Evolutionary conservation across 2,329 filamentous ascomycete species (phyloP).

Genomic region (Dactylellina leptospora): DNA sequence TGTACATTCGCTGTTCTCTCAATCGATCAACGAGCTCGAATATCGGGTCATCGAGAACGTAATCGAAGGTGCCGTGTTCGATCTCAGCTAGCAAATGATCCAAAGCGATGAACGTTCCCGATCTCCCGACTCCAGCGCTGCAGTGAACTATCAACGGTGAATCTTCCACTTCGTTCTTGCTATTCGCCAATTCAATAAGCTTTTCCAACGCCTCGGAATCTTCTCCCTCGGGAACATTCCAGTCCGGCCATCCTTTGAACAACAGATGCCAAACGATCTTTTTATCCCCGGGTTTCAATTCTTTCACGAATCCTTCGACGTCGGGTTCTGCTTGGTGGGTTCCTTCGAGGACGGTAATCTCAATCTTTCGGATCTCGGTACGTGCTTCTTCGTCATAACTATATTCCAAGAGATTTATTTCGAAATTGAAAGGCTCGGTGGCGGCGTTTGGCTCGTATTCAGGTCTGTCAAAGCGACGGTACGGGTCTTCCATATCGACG

Average conservation of each 20-base stretch:
- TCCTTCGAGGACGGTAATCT: conserved; percentile 65
- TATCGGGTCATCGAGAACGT: conserved; percentile 71
- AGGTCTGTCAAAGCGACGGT: conserved; percentile 69
- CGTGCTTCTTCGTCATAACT: conserved; percentile 67
- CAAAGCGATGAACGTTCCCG: conserved; percentile 94
- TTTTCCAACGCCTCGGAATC: conserved; percentile 65
- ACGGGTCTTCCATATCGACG: conserved; percentile 65
- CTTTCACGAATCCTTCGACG: conserved; percentile 25
- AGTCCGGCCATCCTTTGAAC: conserved; percentile 59
- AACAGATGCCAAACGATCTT: conserved; percentile 58
- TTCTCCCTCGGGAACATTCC: conserved; percentile 61
- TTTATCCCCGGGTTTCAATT: conserved; percentile 52
- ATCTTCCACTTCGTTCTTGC: conserved; percentile 58
- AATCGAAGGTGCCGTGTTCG: conserved; percentile 72
- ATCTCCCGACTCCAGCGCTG: conserved; percentile 91
- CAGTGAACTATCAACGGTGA: conserved; percentile 62
- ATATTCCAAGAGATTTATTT: conserved; percentile 70
- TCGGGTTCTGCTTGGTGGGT: conserved; percentile 58
- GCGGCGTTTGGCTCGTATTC: conserved; percentile 15
- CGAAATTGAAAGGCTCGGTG: conserved; percentile 62
- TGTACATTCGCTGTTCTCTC: conserved; percentile 86
- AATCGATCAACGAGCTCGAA: conserved; percentile 80
- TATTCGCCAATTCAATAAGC: conserved; percentile 64
- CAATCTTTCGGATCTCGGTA: conserved; percentile 78
- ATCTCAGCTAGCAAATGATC: conserved; percentile 88